Conservation (phyloP, 2,329 filamentous ascomycete genomes). For the Cladosporium sphaerospermum region DNA sequence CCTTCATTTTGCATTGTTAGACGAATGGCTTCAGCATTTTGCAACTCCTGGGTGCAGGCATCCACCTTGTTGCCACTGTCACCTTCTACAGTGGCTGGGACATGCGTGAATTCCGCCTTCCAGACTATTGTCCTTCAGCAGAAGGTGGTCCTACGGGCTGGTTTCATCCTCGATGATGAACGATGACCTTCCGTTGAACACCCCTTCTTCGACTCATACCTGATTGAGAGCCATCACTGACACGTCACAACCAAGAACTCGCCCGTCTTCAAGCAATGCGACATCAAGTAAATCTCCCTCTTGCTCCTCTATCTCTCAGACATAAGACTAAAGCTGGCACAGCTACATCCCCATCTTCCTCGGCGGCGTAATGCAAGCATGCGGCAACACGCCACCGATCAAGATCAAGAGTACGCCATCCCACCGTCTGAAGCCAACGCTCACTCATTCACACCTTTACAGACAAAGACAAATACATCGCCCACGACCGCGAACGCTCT, state of each 20-base stretch:
- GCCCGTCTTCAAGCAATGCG: slow-evolving; percentile 47
- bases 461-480: slow-evolving; percentile 57
- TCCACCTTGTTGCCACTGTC: no score
- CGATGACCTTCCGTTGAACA: no score
- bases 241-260: slow-evolving; percentile 36
- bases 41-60: no score
- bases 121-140: no score
- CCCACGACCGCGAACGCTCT: slow-evolving; percentile 49
- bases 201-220: no score
- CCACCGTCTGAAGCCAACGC: neutral
- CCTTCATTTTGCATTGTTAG: neutral
- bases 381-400: slow-evolving; percentile 50
- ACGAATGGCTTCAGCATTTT: no score
- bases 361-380: slow-evolving; percentile 53
- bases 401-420: slow-evolving; percentile 46
- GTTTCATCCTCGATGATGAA: no score
- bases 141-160: no score
- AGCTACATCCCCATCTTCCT: slow-evolving; percentile 55
- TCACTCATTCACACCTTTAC: neutral
- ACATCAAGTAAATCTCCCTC: slow-evolving; percentile 31
- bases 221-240: neutral
- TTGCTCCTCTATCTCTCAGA: neutral
- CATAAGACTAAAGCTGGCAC: neutral
- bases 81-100: no score
- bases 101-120: no score